Base-by-base conservation (phyloP, 2,329 filamentous ascomycete species). In the Aspergillus luchuensis region DNA sequence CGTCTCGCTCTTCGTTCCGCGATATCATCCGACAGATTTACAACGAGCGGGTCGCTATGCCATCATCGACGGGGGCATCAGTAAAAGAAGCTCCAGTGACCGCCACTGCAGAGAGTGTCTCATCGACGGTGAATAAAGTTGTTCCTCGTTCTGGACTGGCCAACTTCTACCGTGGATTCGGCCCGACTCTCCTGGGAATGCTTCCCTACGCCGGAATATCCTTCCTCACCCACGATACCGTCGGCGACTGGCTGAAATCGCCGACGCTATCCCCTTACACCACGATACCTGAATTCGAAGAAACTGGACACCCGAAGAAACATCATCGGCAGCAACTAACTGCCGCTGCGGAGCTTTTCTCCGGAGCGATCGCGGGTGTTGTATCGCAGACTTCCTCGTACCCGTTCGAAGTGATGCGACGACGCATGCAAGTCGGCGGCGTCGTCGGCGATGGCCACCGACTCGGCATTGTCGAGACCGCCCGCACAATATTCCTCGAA, bases 161-260 rank as follows among this genome's bases (percentile, higher is more conserved):
- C 58, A 99, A 99, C 76, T 99, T 99, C 76, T 99, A 97, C 78
- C 88, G 95, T 52, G 95, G 95, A 53, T 99, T 99, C 76, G 87
- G 88, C 0, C 91, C 94, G 0, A 98, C 95, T 0, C 78, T 99
- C 5, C 82, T 96, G 62, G 95, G 95, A 68, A 99, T 99, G 94
- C 81, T 99, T 0, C 95, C 95, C 0, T 99, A 99, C 72, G 95
- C 95, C 1, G 95, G 95, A 69, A 89, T 96, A 71, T 97, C 92
- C 1, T 99, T 99, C 79, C 84, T 99, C 43, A 96, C 92, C 0
- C 95, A 99, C 79, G 95, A 99, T 76, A 92, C 91, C 4, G 87
- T 90, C 43, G 91, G 91, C 62, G 95, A 99, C 75, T 71, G 95
- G 50, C 84, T 99, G 68, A 91, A 93, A 17, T 83, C 85, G 58